phyloP scores from a whole-genome alignment of 345 rosid genomes.

The Combretum micranthum region DNA sequence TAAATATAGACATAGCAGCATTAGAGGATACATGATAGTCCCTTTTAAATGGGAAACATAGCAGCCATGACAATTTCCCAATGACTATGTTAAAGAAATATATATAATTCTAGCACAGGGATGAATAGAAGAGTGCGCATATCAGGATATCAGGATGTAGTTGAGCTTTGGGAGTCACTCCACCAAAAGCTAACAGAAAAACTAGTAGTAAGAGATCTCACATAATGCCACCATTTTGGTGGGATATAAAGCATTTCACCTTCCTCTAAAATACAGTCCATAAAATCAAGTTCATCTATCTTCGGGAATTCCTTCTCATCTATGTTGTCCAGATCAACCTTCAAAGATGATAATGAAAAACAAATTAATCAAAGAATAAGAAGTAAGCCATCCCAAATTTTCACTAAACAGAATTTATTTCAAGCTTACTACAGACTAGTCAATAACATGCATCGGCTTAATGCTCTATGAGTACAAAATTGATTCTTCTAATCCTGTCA shows the following conservation, averaged over 20 bases:
- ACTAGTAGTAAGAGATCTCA: constrained; percentile 73
- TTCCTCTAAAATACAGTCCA: constrained; percentile 85
- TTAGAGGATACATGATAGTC: too few species aligned
- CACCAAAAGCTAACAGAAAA: constrained; percentile 97
- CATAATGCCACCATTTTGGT: constrained; percentile 99
- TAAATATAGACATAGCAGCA: too few species aligned
- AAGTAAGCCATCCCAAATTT: not conserved
- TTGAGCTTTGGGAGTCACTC: constrained; percentile 35
- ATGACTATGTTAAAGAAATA: not conserved
- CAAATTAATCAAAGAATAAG: not conserved
- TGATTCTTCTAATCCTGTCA: too few species aligned
- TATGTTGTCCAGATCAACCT: constrained; percentile 90
- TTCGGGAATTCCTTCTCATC: constrained; percentile 53
- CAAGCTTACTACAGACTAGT: too few species aligned
- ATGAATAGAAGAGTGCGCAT: not conserved
- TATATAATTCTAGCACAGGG: constrained; percentile 1
- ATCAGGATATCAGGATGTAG: constrained; percentile 24
- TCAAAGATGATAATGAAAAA: constrained; percentile 17
- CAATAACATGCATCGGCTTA: too few species aligned
- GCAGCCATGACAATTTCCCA: too few species aligned
- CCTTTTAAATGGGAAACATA: too few species aligned
- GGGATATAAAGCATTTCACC: constrained; percentile 99
- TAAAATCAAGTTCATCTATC: constrained; percentile 54
- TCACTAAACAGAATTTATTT: too few species aligned
- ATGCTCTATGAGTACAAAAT: too few species aligned